Evolutionary conservation across 108 stramenopile genomes (phyloP).

Genomic region (Skeletonema grethae): DNA sequence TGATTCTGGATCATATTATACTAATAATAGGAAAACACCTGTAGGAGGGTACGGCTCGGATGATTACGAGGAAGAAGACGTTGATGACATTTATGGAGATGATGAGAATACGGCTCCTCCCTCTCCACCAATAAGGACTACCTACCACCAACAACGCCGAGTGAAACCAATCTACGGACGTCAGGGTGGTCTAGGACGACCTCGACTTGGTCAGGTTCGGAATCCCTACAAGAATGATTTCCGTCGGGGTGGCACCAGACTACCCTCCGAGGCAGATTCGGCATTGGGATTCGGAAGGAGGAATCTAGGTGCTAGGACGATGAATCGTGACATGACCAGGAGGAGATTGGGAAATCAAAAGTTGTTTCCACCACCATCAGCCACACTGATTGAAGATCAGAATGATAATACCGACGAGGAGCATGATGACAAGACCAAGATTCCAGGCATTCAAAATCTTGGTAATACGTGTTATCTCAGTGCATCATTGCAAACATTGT

Average conservation of each 20-base stretch:
- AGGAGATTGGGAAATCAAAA: neutral
- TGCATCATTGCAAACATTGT: conserved; percentile 77
- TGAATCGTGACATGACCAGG: neutral
- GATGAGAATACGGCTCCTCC: neutral
- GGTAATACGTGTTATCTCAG: conserved; percentile 88
- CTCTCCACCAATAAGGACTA: too few species aligned
- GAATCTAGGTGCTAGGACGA: neutral
- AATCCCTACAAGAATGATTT: neutral
- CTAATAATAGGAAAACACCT: too few species aligned
- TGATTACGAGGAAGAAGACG: neutral
- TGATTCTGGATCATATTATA: too few species aligned
- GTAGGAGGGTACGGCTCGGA: neutral
- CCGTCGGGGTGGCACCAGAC: neutral
- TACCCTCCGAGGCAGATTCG: neutral
- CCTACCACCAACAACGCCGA: too few species aligned
- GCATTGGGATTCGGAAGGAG: neutral
- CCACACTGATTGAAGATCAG: conserved; percentile 9
- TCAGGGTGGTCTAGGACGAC: neutral
- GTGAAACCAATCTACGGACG: neutral
- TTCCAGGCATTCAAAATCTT: conserved; percentile 62
- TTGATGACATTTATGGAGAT: neutral
- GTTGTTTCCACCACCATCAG: neutral
- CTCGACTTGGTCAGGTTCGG: neutral
- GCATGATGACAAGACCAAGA: neutral
- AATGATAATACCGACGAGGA: conserved; percentile 9